These are phyloP conservation scores for Yamadazyma conglobata DNA, from an alignment of 1,139 yeast genomes.

Conservation along the genomic window DNA sequence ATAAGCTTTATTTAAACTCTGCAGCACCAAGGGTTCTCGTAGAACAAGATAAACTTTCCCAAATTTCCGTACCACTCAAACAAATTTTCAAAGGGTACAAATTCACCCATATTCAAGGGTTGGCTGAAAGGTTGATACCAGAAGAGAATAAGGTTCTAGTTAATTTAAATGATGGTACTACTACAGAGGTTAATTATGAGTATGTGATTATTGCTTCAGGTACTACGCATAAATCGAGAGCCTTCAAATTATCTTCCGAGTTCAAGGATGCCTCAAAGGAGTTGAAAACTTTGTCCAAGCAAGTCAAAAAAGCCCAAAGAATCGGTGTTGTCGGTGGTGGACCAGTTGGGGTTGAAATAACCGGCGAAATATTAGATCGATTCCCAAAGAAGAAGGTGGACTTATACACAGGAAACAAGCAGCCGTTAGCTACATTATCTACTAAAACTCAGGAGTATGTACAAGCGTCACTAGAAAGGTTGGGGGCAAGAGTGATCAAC, in stretches of 20 bases:
- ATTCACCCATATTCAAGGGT: slow-evolving; percentile 15
- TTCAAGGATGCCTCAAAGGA: slow-evolving; percentile 10
- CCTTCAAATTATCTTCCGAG: slow-evolving; percentile 20
- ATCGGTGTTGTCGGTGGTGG: slow-evolving; percentile 32
- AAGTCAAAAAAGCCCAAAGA: slow-evolving; percentile 16
- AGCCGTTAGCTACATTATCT: slow-evolving; percentile 17
- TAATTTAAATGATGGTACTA: slow-evolving; percentile 8
- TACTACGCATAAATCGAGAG: slow-evolving; percentile 14
- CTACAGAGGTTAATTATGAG: slow-evolving; percentile 19
- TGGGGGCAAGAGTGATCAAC: slow-evolving; percentile 21
- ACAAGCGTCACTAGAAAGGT: slow-evolving; percentile 10
- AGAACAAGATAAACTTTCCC: slow-evolving; percentile 17
- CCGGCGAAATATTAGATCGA: slow-evolving; percentile 23
- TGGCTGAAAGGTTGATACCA: slow-evolving; percentile 17
- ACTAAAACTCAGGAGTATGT: slow-evolving; percentile 13
- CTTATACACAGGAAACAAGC: slow-evolving; percentile 19
- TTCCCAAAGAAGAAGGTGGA: slow-evolving; percentile 17
- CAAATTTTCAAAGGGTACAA: slow-evolving; percentile 6
- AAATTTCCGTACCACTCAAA: slow-evolving; percentile 15
- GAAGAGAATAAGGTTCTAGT: slow-evolving; percentile 10
- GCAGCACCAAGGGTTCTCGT: slow-evolving; percentile 24
- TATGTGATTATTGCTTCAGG: slow-evolving; percentile 28
- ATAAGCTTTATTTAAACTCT: slow-evolving; percentile 17
- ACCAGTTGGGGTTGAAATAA: slow-evolving; percentile 28
- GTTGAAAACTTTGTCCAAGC: slow-evolving; percentile 11